A percentile compares a stretch with the other conserved stretches of the same genome.
Conservation (phyloP, 2,329 filamentous ascomycete genomes). For the Ophiosphaerella narmari region DNA sequence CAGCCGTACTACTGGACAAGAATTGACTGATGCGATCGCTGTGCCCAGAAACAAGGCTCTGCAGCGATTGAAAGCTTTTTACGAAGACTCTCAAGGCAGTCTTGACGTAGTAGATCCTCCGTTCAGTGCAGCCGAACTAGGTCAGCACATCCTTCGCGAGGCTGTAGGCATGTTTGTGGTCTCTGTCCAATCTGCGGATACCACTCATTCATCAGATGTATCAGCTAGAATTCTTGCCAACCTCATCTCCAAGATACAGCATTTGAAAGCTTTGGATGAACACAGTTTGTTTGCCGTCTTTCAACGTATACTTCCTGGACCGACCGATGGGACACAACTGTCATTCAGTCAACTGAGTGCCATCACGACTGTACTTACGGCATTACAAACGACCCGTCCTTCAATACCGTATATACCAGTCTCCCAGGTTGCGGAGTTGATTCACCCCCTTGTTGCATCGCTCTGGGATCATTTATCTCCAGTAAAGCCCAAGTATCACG, state of each 20-base stretch:
- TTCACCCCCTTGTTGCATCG: slow-evolving; percentile 69
- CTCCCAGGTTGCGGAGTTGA: slow-evolving; percentile 63
- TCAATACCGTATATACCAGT: slow-evolving; percentile 33
- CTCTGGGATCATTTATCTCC: slow-evolving; percentile 83
- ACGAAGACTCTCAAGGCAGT: slow-evolving; percentile 43
- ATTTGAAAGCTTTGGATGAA: slow-evolving; percentile 30
- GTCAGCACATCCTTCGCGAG: slow-evolving; percentile 37
- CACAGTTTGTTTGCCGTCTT: slow-evolving; percentile 30
- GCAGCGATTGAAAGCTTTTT: slow-evolving; percentile 36
- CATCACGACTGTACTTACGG: slow-evolving; percentile 37
- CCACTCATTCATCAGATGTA: slow-evolving; percentile 27
- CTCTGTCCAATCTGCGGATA: slow-evolving; percentile 20
- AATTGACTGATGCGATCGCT: slow-evolving; percentile 6
- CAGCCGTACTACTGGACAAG: slow-evolving; percentile 9
- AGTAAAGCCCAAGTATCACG: slow-evolving; percentile 87
- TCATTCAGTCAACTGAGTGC: slow-evolving; percentile 39
- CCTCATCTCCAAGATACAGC: slow-evolving; percentile 37
- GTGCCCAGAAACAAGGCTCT: slow-evolving; percentile 13
- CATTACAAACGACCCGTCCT: slow-evolving; percentile 35
- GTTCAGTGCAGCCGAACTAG: slow-evolving; percentile 29
- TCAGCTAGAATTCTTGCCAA: slow-evolving; percentile 41
- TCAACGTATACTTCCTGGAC: slow-evolving; percentile 22
- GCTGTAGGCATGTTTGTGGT: slow-evolving; percentile 30
- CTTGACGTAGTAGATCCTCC: slow-evolving; percentile 38
- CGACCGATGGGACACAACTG: slow-evolving; percentile 5